Conservation (phyloP, 176 grass and related monocot genomes). For the Musa itinerans region DNA sequence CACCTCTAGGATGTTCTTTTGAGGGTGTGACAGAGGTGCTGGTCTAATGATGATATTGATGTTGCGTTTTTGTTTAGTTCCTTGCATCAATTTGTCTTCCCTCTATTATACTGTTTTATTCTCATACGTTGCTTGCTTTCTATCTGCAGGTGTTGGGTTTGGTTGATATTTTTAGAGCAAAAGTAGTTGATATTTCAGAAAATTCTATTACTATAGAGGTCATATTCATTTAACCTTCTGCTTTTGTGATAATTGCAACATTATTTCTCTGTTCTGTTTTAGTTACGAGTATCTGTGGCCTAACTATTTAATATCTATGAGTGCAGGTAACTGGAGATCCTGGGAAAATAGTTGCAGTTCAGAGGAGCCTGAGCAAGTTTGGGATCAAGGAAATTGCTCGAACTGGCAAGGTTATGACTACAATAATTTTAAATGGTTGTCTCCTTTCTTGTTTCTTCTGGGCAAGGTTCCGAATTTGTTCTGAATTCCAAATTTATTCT, state of each 20-base stretch:
- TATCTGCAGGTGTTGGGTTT: conserved; percentile 78
- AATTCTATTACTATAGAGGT: conserved; percentile 72
- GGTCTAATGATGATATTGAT: no score
- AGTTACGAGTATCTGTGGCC: conserved; percentile 12
- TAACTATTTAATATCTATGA: conserved; percentile 9
- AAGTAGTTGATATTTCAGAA: conserved; percentile 92
- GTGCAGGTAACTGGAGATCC: conserved; percentile 90
- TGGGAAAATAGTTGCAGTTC: conserved; percentile 79
- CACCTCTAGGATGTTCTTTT: no score
- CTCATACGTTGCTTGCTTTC: conserved; percentile 5
- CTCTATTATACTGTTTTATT: not conserved
- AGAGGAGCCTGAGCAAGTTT: conserved; percentile 67
- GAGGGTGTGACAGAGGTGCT: no score
- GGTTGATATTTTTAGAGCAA: conserved; percentile 92
- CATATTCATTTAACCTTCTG: conserved; percentile 15
- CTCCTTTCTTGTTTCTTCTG: not conserved
- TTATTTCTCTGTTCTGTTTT: conserved; percentile 2
- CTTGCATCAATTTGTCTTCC: not conserved
- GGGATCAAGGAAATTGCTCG: conserved; percentile 89
- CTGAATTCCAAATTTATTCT: not conserved
- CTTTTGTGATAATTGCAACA: not conserved
- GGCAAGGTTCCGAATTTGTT: not conserved
- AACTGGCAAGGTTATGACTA: conserved; percentile 61
- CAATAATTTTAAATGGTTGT: not conserved
- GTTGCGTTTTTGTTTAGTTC: not conserved